Evolutionary conservation across 257 asterid genomes (phyloP).

Genomic region (Scutellaria minor): DNA sequence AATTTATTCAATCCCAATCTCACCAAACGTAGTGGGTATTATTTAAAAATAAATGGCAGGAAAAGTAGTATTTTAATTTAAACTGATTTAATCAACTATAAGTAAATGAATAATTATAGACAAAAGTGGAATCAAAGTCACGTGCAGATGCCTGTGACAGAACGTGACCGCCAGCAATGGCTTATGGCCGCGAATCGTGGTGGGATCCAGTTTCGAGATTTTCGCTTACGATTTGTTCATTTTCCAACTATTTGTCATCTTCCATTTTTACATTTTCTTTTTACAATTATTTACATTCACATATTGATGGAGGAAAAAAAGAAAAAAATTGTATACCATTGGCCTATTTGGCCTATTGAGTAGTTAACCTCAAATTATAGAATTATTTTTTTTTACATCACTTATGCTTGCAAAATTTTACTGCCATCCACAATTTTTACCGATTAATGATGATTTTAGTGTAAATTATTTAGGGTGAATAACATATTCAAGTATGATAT

Average conservation of each 20-base stretch:
- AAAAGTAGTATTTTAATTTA: background rate
- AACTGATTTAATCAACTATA: background rate
- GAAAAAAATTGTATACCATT: no score
- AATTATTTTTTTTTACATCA: no score
- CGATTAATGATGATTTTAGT: no score
- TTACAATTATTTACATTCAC: no score
- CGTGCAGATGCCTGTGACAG: constrained; percentile 34
- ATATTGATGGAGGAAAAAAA: no score
- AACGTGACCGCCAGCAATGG: constrained; percentile 47
- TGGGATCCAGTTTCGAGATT: constrained; percentile 42
- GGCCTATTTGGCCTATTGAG: no score
- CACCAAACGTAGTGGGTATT: background rate
- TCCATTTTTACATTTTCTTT: no score
- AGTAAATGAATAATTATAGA: background rate
- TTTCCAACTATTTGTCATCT: background rate
- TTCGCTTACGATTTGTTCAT: constrained; percentile 26
- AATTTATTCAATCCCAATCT: background rate
- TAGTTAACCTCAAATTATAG: no score
- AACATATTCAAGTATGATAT: no score
- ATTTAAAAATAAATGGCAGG: background rate
- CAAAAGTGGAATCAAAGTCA: constrained; percentile 27
- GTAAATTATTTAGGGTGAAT: no score
- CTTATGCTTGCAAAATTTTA: no score
- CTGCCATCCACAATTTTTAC: no score
- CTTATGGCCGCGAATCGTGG: constrained; percentile 32